Percentiles rank a stretch among this genome's conserved stretches.
phyloP scores from a whole-genome alignment of 805 yeast species.

The Barnettozyma vustinii region DNA sequence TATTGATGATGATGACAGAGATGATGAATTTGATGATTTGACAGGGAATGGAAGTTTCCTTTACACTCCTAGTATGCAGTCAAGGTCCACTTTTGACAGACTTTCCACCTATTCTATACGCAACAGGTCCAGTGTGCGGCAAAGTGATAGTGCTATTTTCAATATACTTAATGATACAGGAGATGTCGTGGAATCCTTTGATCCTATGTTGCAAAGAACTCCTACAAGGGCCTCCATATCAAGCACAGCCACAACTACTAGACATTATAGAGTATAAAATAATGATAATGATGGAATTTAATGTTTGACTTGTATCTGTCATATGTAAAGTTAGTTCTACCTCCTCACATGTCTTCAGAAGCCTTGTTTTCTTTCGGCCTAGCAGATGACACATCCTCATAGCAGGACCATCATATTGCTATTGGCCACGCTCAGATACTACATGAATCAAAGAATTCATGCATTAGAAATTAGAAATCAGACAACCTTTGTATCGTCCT shows the following conservation, averaged over 20 bases:
- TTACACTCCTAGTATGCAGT: conserved; percentile 6
- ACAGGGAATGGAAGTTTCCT: conserved; percentile 1
- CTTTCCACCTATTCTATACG: conserved; percentile 6
- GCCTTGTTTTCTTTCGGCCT: conserved; percentile 7
- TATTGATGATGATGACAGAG: conserved; percentile 1
- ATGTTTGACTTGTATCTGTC: conserved; percentile 25
- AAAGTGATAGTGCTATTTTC: background rate
- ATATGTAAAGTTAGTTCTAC: conserved; percentile 8
- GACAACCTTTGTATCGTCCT: conserved; percentile 16
- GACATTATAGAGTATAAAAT: conserved; percentile 7
- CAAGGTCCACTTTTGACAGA: conserved; percentile 9
- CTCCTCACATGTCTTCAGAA: conserved; percentile 16
- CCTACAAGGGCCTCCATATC: conserved; percentile 4
- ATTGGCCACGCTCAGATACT: background rate
- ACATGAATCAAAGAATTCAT: background rate
- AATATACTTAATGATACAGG: background rate
- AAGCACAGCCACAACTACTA: conserved; percentile 16
- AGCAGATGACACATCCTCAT: background rate
- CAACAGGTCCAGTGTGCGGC: conserved; percentile 5
- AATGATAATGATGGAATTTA: background rate
- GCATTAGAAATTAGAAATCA: background rate
- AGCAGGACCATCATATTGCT: background rate
- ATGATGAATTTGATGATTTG: background rate
- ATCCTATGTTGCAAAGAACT: conserved; percentile 4
- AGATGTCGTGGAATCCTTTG: background rate